Conservation (phyloP, 495 filamentous ascomycete species). For the Neurospora tetraspora region DNA sequence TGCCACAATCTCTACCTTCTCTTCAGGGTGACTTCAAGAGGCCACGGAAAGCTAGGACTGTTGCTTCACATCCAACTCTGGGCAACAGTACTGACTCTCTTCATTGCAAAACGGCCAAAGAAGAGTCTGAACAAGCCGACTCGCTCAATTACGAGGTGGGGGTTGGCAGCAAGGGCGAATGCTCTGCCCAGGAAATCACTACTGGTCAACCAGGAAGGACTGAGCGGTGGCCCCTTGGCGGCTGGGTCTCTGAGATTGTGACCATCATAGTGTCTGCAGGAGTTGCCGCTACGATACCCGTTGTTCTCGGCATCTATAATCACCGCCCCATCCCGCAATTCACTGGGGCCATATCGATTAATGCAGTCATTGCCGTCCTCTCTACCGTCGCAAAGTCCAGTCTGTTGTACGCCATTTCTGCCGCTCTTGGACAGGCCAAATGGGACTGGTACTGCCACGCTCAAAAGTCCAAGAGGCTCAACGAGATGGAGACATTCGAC, state of each 20-base stretch:
- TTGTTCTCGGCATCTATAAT: not conserved
- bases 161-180: not conserved
- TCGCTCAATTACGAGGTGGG: not conserved
- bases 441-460: not conserved
- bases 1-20: not conserved
- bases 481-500: not conserved
- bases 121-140: not conserved
- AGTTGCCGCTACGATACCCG: not conserved
- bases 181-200: not conserved
- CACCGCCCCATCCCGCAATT: not conserved
- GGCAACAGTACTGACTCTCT: not conserved
- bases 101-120: not conserved
- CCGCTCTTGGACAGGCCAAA: not conserved
- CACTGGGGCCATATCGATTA: not conserved
- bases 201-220: not conserved
- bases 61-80: not conserved
- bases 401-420: not conserved
- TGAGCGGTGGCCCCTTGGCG: not conserved
- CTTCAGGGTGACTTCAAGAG: not conserved
- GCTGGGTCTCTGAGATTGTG: not conserved
- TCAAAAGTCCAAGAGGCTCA: not conserved
- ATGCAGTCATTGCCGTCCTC: not conserved
- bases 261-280: not conserved
- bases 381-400: not conserved
- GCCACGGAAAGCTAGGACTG: not conserved